Evolutionary conservation across 2,329 filamentous ascomycete genomes (phyloP), one percentile per base, ranked within the genome.

Genomic region (Mollisiaceae sp.): DNA sequence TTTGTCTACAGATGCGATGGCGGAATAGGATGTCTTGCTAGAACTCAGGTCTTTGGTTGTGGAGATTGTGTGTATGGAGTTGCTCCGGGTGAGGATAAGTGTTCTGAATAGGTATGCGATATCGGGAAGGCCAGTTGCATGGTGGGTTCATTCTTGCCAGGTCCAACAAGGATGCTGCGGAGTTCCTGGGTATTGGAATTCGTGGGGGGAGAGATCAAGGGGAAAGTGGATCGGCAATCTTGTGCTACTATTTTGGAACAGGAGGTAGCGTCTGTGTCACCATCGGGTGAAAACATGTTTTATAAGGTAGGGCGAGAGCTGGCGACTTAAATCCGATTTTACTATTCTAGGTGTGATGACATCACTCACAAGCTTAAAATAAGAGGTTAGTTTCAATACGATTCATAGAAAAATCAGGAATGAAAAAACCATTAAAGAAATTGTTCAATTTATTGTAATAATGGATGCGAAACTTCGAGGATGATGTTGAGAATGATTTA

Each of bases 1-100:
- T 50, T 60, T 39, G 39, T 65, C 35, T 64, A 61, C 55, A 59
- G 45, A 43, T 65, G 63, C 24, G 36, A 58, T 27, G 59, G 63
- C 12, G 41, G 27, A 20, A 54, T 55, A 36, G 41, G 59, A 6
- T 38, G 35, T 55, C 59, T 32, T 14, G 63, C 59, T 8, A 58
- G 41, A n/a, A 36, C 58, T 6, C 63, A 65, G 43, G 63, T 61
- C 1, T 50, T 55, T 14, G 52, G 45, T 11, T 65, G 63, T 59
- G 63, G 59, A 3, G 2, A 35, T 15, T 65, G 59, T 32, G 41
- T 61, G 20, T 35, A 45, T 18, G 35, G 5, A 20, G 35, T 50
- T 39, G 20, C 20, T 15, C 18, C n/a, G 22, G 59, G 63, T 9
- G 55, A 38, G 15, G 59, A 65, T 59, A 62, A 43, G 6, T 65